These are phyloP conservation scores for Cyclocybe cylindracea DNA, from an alignment of 768 basidiomycete genomes.

Conservation along the genomic window DNA sequence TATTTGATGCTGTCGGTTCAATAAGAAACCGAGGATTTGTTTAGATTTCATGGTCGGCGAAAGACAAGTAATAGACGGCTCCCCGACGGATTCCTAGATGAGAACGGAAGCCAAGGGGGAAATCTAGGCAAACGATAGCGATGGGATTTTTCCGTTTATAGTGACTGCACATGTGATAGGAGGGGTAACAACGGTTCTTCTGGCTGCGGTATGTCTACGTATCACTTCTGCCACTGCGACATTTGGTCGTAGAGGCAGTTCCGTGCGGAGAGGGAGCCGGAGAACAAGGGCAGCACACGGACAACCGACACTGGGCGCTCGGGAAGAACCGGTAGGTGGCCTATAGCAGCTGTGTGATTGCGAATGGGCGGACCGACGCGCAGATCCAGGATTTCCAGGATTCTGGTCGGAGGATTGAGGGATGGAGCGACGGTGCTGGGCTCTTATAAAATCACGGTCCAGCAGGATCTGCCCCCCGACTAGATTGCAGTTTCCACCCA, in stretches of 20 bases:
- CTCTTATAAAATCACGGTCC: conserved; percentile 28
- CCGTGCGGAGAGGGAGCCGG: conserved; percentile 20
- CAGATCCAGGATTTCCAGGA: conserved; percentile 11
- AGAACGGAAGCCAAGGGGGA: conserved; percentile 17
- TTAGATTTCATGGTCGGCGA: neutral
- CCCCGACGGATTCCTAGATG: no score
- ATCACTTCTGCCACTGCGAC: neutral
- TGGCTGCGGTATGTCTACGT: neutral
- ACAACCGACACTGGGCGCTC: conserved; percentile 16
- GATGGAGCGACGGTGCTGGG: conserved; percentile 29
- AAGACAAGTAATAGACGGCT: neutral
- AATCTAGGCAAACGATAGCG: conserved; percentile 6
- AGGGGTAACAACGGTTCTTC: neutral
- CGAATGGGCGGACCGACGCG: neutral
- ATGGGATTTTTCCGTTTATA: conserved; percentile 5
- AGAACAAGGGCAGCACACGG: conserved; percentile 14
- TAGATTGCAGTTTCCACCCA: conserved; percentile 1
- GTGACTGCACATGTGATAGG: conserved; percentile 18
- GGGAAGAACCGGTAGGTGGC: conserved; percentile 29
- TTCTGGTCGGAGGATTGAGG: conserved; percentile 35
- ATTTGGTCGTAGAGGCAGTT: conserved; percentile 7
- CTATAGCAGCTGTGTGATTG: conserved; percentile 13
- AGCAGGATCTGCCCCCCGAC: neutral
- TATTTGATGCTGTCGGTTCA: conserved; percentile 5
- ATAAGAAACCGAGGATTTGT: conserved; percentile 13